Conservation (phyloP, 768 basidiomycete genomes). For the Pisolithus tinctorius region DNA sequence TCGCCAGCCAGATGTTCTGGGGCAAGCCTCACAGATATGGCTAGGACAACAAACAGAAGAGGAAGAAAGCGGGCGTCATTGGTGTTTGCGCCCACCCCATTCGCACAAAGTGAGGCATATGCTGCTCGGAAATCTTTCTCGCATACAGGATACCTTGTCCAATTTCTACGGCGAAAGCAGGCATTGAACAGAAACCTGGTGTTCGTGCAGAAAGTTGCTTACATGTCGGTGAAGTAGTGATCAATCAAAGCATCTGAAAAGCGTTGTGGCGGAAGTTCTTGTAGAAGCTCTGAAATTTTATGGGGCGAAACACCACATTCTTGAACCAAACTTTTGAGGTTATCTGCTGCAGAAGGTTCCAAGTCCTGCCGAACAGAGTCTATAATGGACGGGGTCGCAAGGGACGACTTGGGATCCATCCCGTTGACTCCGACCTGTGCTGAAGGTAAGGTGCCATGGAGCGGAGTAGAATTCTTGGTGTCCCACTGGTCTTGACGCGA, state of each 20-base stretch:
- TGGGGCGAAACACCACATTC: constrained; percentile 91
- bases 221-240: constrained; percentile 75
- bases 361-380: constrained; percentile 37
- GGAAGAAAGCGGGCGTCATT: constrained; percentile 82
- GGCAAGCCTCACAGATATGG: constrained; percentile 78
- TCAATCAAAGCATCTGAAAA: constrained; percentile 75
- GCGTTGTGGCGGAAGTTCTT: constrained; percentile 77
- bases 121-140: constrained; percentile 75
- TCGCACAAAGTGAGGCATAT: constrained; percentile 59
- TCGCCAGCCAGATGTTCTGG: constrained; percentile 83
- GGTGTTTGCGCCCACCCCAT: constrained; percentile 57
- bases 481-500: constrained; percentile 27
- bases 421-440: constrained; percentile 19
- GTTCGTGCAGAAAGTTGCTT: constrained; percentile 18
- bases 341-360: constrained; percentile 63
- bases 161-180: constrained; percentile 51
- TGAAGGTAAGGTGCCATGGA: constrained; percentile 7
- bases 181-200: background rate
- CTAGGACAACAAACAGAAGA: constrained; percentile 88
- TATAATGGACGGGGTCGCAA: constrained; percentile 29
- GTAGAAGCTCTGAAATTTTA: constrained; percentile 82
- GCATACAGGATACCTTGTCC: constrained; percentile 88
- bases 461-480: constrained; percentile 9
- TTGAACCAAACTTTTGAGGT: constrained; percentile 76
- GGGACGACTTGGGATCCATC: constrained; percentile 20